Percentiles rank a stretch among this genome's conserved stretches.
Evolutionary conservation across 805 yeast genomes (phyloP).

Genomic region (Candida qinlingensis): DNA sequence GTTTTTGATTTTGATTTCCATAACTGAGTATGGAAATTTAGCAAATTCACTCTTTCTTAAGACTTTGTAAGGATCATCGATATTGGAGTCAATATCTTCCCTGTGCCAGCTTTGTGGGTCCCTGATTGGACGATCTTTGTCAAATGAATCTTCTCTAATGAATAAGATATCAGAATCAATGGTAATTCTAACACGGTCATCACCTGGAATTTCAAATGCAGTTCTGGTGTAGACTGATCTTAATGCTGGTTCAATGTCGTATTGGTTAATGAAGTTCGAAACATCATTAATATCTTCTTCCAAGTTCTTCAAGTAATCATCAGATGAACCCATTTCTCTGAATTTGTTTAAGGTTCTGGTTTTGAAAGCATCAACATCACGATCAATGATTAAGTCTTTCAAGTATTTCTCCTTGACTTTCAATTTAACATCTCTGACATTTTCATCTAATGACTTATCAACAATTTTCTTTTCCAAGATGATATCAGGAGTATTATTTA

Average conservation of each 20-base stretch:
- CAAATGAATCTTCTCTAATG: constrained; percentile 88
- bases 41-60: constrained; percentile 82
- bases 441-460: constrained; percentile 44
- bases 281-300: constrained; percentile 53
- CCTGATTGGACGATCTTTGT: constrained; percentile 79
- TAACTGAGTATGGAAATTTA: constrained; percentile 79
- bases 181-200: constrained; percentile 83
- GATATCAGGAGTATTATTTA: constrained; percentile 71
- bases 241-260: constrained; percentile 75
- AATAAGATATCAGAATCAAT: constrained; percentile 86
- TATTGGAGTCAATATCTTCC: constrained; percentile 76
- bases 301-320: constrained; percentile 45
- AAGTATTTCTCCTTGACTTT: constrained; percentile 77
- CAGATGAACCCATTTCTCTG: constrained; percentile 54
- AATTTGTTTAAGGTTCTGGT: constrained; percentile 55
- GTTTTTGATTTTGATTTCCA: constrained; percentile 75
- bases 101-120: constrained; percentile 91
- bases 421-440: constrained; percentile 60
- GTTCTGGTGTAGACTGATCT: constrained; percentile 86
- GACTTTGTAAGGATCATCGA: constrained; percentile 61
- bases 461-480: constrained; percentile 75
- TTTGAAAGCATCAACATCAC: constrained; percentile 35
- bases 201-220: constrained; percentile 98
- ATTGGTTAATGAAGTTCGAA: constrained; percentile 55
- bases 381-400: constrained; percentile 61